Evolutionary conservation across 805 yeast species (phyloP), one percentile per base, ranked within the genome.

Genomic region (Helenozyma rhizophorensis): DNA sequence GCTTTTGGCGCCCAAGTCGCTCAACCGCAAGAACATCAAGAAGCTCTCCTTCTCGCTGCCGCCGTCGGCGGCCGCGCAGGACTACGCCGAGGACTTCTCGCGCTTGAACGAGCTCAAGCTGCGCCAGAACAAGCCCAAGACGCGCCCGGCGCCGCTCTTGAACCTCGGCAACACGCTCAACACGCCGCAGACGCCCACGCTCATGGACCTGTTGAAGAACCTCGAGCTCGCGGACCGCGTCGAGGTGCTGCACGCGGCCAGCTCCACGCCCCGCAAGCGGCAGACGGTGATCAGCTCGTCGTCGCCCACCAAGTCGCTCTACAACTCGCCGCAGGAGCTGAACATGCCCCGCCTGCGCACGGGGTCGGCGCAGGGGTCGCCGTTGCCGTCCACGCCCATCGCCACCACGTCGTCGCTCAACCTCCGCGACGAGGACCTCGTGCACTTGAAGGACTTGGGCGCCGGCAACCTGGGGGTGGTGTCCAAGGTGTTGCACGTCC

Each of bases 381-480:
- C 47, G n/a, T 36, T 25, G 22, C 45, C 45, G 16, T 30, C 46
- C 12, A 50, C 64, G 14, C 70, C 70, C 3, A 42, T 60, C 10
- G 51, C 63, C 17, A 56, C 70, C 16, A 60, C 67, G 1, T 39
- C 62, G 2, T 30, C 56, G 11, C 35, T 62, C 15, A 53, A 49
- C 27, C 48, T 66, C 21, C 52, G 54, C 32, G 60, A 53, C 42
- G 78, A 77, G 26, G 96, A 93, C 50, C 59, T 93, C 16, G 75
- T 88, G 11, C 76, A 79, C 21, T 56, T 93, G 32, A 79, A 85
- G 39, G 79, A 78, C 40, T 68, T 93, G 31, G 99, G 99, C 8
- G 73, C 86, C 18, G 99, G 99, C 9, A 89, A 86, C 54, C 87
- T 96, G 9, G 99, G 99, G 2, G 79, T 87, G 2, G 99, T 93